Conservation (phyloP, 768 basidiomycete species). For the Serpula lacrymans region DNA sequence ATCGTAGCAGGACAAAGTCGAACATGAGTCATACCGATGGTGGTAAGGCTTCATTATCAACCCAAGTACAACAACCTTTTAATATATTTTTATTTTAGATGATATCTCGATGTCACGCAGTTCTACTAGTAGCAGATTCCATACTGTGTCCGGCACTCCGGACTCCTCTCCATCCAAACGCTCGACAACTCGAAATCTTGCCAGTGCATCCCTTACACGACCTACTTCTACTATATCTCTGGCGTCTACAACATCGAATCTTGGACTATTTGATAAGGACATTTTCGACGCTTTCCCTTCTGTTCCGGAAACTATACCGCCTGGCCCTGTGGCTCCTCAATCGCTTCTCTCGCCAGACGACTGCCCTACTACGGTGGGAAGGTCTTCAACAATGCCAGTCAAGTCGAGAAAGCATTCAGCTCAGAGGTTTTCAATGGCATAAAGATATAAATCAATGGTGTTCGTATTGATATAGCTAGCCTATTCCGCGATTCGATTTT, state of each 20-base stretch:
- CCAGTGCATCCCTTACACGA: constrained; percentile 18
- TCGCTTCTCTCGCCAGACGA: constrained; percentile 12
- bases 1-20: constrained; percentile 51
- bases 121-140: too few relatives aligned
- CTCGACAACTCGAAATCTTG: constrained; percentile 6
- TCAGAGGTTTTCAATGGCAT: constrained; percentile 21
- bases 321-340: constrained; percentile 15
- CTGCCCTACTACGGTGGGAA: constrained; percentile 9
- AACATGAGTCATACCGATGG: constrained; percentile 42
- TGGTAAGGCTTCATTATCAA: too few relatives aligned
- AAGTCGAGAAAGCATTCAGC: constrained; percentile 22
- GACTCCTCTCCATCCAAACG: constrained; percentile 14
- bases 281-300: constrained; percentile 72
- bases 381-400: constrained; percentile 22
- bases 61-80: too few relatives aligned
- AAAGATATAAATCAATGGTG: constrained; percentile 7
- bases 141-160: constrained; percentile 19
- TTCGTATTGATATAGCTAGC: constrained; percentile 9
- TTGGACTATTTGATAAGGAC: constrained; percentile 52
- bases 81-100: too few relatives aligned
- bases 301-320: constrained; percentile 52
- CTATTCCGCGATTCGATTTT: constrained; percentile 2
- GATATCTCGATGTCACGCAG: too few relatives aligned
- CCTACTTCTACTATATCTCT: constrained; percentile 40
- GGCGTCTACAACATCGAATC: constrained; percentile 31